Evolutionary conservation across 352 stramenopile species (phyloP).

Genomic region (Phytophthora niederhauseri): DNA sequence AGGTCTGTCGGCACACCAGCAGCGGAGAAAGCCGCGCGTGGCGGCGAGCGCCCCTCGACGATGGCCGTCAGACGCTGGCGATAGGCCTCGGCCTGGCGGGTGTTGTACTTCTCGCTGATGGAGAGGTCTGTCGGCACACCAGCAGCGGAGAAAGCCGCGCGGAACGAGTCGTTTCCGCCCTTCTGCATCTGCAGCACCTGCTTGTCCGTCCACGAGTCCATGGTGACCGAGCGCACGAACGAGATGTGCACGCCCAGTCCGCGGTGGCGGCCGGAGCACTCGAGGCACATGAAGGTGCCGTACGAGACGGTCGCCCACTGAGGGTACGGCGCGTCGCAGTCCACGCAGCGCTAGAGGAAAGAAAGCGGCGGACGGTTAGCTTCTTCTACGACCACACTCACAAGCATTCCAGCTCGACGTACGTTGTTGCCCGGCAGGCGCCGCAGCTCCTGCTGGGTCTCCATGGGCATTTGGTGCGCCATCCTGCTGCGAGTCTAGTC

Average conservation of each 20-base stretch:
- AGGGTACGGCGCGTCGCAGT: conserved; percentile 94
- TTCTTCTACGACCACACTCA: not conserved
- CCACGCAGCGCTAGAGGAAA: conserved; percentile 84
- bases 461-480: conserved; percentile 85
- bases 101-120: conserved; percentile 88
- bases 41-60: conserved; percentile 59
- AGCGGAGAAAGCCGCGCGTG: conserved; percentile 58
- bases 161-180: conserved; percentile 80
- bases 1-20: conserved; percentile 76
- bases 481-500: conserved; percentile 31
- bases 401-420: conserved; percentile 17
- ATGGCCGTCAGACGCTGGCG: conserved; percentile 62
- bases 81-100: conserved; percentile 78
- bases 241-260: conserved; percentile 93
- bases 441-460: conserved; percentile 86
- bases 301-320: conserved; percentile 95
- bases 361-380: not conserved
- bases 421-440: conserved; percentile 87
- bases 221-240: conserved; percentile 91
- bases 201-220: conserved; percentile 91
- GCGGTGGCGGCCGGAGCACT: conserved; percentile 94
- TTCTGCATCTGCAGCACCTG: conserved; percentile 87
- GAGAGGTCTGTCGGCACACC: conserved; percentile 77
- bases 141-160: conserved; percentile 58
- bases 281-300: conserved; percentile 96